Evolutionary conservation across 208 protist species (phyloP).

Genomic region (Acanthamoeba comandoni): DNA sequence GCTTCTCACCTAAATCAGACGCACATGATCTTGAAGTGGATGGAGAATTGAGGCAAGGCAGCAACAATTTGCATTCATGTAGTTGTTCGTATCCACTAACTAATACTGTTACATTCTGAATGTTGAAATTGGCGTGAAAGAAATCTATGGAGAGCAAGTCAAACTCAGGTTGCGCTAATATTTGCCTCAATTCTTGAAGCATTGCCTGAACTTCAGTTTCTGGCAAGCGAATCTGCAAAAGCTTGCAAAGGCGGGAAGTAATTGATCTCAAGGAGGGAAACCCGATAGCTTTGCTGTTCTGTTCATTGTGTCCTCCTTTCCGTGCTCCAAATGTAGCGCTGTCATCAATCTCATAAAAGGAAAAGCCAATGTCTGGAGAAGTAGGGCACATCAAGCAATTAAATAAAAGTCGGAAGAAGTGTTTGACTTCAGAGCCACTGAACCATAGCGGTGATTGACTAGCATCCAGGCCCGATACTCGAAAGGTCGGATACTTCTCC

Average conservation of each 20-base stretch:
- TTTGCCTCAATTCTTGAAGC: constrained; percentile 8
- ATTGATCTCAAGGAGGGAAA: constrained; percentile 17
- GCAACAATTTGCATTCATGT: constrained; percentile 68
- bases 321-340: background rate
- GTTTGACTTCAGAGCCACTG: background rate
- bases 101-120: constrained; percentile 37
- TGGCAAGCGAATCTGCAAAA: constrained; percentile 36
- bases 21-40: constrained; percentile 4
- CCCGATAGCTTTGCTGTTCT: background rate
- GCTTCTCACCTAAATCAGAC: background rate
- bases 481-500: constrained; percentile 74
- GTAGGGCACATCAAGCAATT: constrained; percentile 52
- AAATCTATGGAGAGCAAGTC: constrained; percentile 48
- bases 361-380: constrained; percentile 17
- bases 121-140: constrained; percentile 30
- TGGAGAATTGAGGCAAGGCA: constrained; percentile 25
- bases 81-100: constrained; percentile 72
- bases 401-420: constrained; percentile 45
- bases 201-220: constrained; percentile 5
- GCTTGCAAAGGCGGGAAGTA: constrained; percentile 52
- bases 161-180: constrained; percentile 13
- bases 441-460: background rate
- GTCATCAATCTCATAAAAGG: constrained; percentile 50
- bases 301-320: constrained; percentile 7
- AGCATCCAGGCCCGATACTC: background rate